Evolutionary conservation across 495 filamentous ascomycete genomes (phyloP).

Genomic region (Talaromyces thailandensis): DNA sequence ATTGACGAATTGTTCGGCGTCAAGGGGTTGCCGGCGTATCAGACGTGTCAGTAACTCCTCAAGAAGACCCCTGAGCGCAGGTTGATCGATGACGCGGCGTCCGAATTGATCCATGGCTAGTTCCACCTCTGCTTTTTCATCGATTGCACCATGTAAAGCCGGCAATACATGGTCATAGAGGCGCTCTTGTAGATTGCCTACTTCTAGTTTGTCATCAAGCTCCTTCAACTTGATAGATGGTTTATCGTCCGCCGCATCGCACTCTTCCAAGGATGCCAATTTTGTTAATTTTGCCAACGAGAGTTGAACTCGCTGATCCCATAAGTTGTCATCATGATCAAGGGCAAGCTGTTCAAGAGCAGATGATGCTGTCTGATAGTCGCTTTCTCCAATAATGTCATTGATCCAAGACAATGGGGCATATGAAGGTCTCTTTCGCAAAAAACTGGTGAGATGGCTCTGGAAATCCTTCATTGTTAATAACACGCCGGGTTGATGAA

Average conservation of each 20-base stretch:
- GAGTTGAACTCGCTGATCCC: slow-evolving; percentile 87
- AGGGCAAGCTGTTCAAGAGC: slow-evolving; percentile 57
- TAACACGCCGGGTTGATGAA: slow-evolving; percentile 53
- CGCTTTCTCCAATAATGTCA: slow-evolving; percentile 63
- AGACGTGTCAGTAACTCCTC: slow-evolving; percentile 54
- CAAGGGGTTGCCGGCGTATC: slow-evolving; percentile 57
- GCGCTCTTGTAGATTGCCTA: slow-evolving; percentile 67
- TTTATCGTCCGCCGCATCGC: slow-evolving; percentile 14
- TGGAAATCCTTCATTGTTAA: slow-evolving; percentile 57
- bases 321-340: slow-evolving; percentile 61
- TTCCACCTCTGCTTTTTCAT: slow-evolving; percentile 66
- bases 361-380: slow-evolving; percentile 60
- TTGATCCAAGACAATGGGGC: slow-evolving; percentile 90
- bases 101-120: slow-evolving; percentile 63
- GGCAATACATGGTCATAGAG: slow-evolving; percentile 53
- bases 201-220: slow-evolving; percentile 51
- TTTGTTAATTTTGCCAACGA: slow-evolving; percentile 76
- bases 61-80: slow-evolving; percentile 56
- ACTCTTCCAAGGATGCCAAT: slow-evolving; percentile 44
- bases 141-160: slow-evolving; percentile 57
- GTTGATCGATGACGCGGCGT: slow-evolving; percentile 44
- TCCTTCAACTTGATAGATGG: slow-evolving; percentile 24
- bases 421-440: slow-evolving; percentile 58
- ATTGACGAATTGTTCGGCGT: slow-evolving; percentile 63
- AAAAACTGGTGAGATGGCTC: slow-evolving; percentile 60